These are phyloP conservation scores for Plantago coronopus DNA, from an alignment of 305 asterid genomes.

Conservation along the genomic window DNA sequence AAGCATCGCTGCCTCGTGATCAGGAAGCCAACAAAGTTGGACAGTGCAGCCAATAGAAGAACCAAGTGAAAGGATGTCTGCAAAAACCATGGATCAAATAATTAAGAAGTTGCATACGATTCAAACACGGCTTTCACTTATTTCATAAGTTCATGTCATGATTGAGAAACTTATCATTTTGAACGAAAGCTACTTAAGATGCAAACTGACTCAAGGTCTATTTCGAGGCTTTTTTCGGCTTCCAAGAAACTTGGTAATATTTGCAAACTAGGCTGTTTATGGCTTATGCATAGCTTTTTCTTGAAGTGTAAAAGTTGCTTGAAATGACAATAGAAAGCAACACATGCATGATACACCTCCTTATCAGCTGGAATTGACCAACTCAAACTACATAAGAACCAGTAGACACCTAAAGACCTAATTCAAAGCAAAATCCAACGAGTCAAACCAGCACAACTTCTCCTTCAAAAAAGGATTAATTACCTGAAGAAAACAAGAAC, in stretches of 20 bases:
- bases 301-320: too few species aligned
- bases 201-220: too few species aligned
- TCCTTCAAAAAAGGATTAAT: conserved; percentile 9
- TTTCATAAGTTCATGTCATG: not conserved
- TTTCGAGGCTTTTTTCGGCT: too few species aligned
- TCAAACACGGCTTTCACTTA: not conserved
- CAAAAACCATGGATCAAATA: conserved; percentile 28
- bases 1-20: conserved; percentile 49
- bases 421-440: not conserved
- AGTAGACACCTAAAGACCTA: not conserved
- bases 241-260: too few species aligned
- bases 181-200: too few species aligned
- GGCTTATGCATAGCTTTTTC: too few species aligned
- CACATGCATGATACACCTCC: too few species aligned
- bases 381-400: not conserved
- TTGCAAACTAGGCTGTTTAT: too few species aligned
- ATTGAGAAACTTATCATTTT: too few species aligned
- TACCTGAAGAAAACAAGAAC: conserved; percentile 88
- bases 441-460: not conserved
- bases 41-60: conserved; percentile 44
- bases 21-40: conserved; percentile 50
- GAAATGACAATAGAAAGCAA: too few species aligned
- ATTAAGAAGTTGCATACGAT: not conserved
- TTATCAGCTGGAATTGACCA: too few species aligned
- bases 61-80: conserved; percentile 62